phyloP scores from a whole-genome alignment of 768 basidiomycete genomes.

The Cystofilobasidium capitatum region DNA sequence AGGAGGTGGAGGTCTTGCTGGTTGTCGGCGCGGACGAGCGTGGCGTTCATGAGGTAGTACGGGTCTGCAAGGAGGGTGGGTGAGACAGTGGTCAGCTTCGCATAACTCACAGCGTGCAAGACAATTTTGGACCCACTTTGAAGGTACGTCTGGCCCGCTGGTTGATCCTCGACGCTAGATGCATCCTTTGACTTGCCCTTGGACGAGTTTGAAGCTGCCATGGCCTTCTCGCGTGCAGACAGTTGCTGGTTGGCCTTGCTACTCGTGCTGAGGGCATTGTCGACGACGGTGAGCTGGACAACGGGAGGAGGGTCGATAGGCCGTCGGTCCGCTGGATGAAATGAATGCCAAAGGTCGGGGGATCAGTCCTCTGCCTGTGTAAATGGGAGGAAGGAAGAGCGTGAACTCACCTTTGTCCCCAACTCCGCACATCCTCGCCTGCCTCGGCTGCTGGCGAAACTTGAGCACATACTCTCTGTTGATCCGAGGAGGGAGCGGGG shows the following conservation, averaged over 20 bases:
- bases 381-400: neutral
- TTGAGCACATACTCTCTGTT: constrained; percentile 71
- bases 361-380: neutral
- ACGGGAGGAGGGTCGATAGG: constrained; percentile 96
- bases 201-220: neutral
- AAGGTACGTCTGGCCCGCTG: constrained; percentile 31
- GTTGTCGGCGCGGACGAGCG: constrained; percentile 45
- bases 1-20: constrained; percentile 80
- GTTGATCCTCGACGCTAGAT: neutral
- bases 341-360: constrained; percentile 13
- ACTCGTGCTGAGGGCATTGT: constrained; percentile 35
- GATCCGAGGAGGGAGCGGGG: constrained; percentile 10
- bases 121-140: constrained; percentile 32
- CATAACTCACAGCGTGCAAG: neutral
- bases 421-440: constrained; percentile 43
- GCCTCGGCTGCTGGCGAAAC: constrained; percentile 84
- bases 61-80: constrained; percentile 45
- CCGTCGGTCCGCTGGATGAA: constrained; percentile 66
- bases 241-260: constrained; percentile 10
- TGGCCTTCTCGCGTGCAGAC: neutral
- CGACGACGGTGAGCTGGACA: constrained; percentile 82
- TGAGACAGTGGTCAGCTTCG: neutral
- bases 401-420: constrained; percentile 54
- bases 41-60: constrained; percentile 66
- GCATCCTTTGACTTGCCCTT: neutral